Percentiles rank a stretch among this genome's conserved stretches.
phyloP scores from a whole-genome alignment of 2,329 filamentous ascomycete species.

The Tolypocladium cylindrosporum region DNA sequence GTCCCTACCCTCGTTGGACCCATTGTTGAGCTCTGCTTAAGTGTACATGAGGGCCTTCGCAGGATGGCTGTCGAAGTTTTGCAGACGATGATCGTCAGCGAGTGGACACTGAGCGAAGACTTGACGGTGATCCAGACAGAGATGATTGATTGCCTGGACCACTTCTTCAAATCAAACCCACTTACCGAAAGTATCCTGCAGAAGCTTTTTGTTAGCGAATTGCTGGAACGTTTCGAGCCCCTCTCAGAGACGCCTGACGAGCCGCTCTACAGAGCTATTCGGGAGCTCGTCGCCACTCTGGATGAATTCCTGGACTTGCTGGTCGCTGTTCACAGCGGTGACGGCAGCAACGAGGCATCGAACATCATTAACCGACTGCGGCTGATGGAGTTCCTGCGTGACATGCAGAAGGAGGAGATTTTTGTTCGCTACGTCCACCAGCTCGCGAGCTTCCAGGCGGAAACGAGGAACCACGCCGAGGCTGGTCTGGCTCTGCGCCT shows the following conservation, averaged over 20 bases:
- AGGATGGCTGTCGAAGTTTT: constrained; percentile 86
- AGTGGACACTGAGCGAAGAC: constrained; percentile 94
- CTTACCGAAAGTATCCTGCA: constrained; percentile 83
- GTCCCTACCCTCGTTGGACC: constrained; percentile 85
- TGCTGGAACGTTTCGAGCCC: constrained; percentile 70
- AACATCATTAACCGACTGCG: constrained; percentile 81
- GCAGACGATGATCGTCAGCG: constrained; percentile 96
- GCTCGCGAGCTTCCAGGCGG: constrained; percentile 66
- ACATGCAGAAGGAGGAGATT: constrained; percentile 95
- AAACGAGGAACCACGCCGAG: constrained; percentile 71
- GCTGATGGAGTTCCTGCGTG: constrained; percentile 90
- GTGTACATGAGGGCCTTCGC: constrained; percentile 84
- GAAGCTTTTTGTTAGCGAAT: constrained; percentile 82
- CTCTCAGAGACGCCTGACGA: constrained; percentile 59
- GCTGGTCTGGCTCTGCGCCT: constrained; percentile 81
- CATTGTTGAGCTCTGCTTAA: constrained; percentile 88
- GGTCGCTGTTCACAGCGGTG: constrained; percentile 76
- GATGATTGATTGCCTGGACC: constrained; percentile 89
- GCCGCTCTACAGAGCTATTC: constrained; percentile 64
- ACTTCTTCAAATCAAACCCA: constrained; percentile 79
- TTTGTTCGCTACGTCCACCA: constrained; percentile 95
- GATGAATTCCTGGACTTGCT: constrained; percentile 87
- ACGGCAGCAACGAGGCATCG: constrained; percentile 62
- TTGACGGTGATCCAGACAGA: constrained; percentile 86
- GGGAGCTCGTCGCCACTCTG: constrained; percentile 71